Evolutionary conservation across 352 stramenopile genomes (phyloP).

Genomic region (Phytopythium kandeliae): DNA sequence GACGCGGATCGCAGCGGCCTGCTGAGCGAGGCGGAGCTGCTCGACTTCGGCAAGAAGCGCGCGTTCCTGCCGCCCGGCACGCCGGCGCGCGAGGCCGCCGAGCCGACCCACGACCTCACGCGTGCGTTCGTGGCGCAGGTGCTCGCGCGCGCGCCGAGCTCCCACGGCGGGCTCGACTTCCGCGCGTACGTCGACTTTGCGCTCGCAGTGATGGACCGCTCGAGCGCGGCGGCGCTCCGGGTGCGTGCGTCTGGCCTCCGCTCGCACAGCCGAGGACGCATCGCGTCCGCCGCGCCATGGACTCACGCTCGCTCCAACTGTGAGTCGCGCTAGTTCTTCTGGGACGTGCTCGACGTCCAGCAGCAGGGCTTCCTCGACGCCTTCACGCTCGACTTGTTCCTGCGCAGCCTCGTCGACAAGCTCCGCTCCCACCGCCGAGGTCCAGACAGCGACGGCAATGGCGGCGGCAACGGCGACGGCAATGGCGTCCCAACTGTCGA

Average conservation of each 20-base stretch:
- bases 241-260: too few species aligned
- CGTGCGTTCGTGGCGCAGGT: slow-evolving; percentile 45
- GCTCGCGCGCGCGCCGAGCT: slow-evolving; percentile 43
- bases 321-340: slow-evolving; percentile 80
- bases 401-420: slow-evolving; percentile 50
- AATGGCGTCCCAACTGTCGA: slow-evolving; percentile 11
- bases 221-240: slow-evolving; percentile 28
- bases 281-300: too few species aligned
- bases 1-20: slow-evolving; percentile 56
- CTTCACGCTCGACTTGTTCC: slow-evolving; percentile 58
- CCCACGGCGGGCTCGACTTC: slow-evolving; percentile 57
- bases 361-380: slow-evolving; percentile 58
- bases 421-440: slow-evolving; percentile 13
- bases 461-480: background rate
- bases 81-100: background rate
- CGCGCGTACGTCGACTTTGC: slow-evolving; percentile 59
- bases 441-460: slow-evolving; percentile 15
- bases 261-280: too few species aligned
- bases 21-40: slow-evolving; percentile 38
- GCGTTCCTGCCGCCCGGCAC: slow-evolving; percentile 42
- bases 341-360: slow-evolving; percentile 58
- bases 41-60: slow-evolving; percentile 58
- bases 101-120: slow-evolving; percentile 57
- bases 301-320: too few species aligned
- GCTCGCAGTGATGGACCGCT: slow-evolving; percentile 35